Evolutionary conservation across 2,329 filamentous ascomycete species (phyloP).

Genomic region (Phyllosticta paracitricarpa): DNA sequence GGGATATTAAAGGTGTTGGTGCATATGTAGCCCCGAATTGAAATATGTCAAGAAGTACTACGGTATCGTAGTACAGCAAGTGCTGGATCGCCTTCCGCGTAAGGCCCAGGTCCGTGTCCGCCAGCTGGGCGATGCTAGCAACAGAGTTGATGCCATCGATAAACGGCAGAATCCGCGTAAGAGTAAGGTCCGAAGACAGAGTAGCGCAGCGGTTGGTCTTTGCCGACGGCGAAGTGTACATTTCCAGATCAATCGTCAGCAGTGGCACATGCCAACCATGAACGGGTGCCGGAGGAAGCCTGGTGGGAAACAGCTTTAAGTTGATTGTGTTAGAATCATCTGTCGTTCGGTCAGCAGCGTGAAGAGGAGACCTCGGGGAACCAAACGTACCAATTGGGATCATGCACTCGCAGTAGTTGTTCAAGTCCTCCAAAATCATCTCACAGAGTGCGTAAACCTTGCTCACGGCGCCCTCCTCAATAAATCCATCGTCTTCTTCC

Average conservation of each 20-base stretch:
- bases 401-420: constrained; percentile 98
- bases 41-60: constrained; percentile 87
- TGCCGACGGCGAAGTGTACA: constrained; percentile 4
- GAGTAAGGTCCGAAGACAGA: constrained; percentile 61
- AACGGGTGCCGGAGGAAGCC: constrained; percentile 65
- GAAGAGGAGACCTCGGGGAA: background rate
- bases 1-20: constrained; percentile 64
- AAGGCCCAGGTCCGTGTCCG: constrained; percentile 78
- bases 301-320: constrained; percentile 86
- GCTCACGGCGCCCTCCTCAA: constrained; percentile 34
- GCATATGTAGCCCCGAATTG: constrained; percentile 90
- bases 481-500: background rate
- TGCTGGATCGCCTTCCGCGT: constrained; percentile 81
- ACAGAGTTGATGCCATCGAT: constrained; percentile 90
- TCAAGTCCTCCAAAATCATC: constrained; percentile 82
- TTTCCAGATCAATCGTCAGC: constrained; percentile 42
- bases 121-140: constrained; percentile 71
- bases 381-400: constrained; percentile 70
- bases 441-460: constrained; percentile 64
- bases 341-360: constrained; percentile 26
- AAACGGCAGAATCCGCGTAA: constrained; percentile 68
- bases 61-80: constrained; percentile 84
- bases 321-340: constrained; percentile 92
- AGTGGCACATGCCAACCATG: constrained; percentile 88
- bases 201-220: constrained; percentile 24